phyloP scores from a whole-genome alignment of 2,329 filamentous ascomycete species.

The Curvularia eragrostidis region DNA sequence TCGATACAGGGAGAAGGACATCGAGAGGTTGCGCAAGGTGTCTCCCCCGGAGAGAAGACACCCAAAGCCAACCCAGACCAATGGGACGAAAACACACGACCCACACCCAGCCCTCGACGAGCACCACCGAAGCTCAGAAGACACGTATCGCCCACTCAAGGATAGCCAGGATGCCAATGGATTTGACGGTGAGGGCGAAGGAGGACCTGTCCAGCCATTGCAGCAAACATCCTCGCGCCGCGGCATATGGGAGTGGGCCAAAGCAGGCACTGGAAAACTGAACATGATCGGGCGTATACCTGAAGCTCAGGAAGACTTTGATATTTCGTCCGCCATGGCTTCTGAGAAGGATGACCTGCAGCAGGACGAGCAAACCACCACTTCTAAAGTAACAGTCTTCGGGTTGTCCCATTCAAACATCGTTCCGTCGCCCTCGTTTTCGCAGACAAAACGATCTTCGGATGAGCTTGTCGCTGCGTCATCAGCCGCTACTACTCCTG shows the following conservation, averaged over 20 bases:
- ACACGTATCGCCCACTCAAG: constrained; percentile 36
- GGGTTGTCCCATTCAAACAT: constrained; percentile 27
- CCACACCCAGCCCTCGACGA: constrained; percentile 41
- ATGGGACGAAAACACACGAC: constrained; percentile 21
- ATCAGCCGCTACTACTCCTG: constrained; percentile 36
- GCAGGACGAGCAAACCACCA: constrained; percentile 17
- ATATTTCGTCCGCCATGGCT: constrained; percentile 36
- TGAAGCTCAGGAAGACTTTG: constrained; percentile 40
- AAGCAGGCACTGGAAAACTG: constrained; percentile 36
- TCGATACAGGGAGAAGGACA: constrained; percentile 32
- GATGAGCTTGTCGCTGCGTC: constrained; percentile 43
- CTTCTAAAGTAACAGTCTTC: constrained; percentile 34
- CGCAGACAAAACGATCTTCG: constrained; percentile 44
- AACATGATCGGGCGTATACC: constrained; percentile 35
- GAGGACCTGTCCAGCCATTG: constrained; percentile 5
- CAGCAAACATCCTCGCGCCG: constrained; percentile 33
- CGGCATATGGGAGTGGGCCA: constrained; percentile 47
- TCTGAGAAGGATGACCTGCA: constrained; percentile 29
- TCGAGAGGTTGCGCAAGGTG: constrained; percentile 32
- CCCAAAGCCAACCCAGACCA: constrained; percentile 16
- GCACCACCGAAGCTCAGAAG: constrained; percentile 46
- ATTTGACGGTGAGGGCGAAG: constrained; percentile 7
- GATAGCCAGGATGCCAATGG: constrained; percentile 14
- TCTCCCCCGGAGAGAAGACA: constrained; percentile 33
- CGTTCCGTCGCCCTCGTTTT: constrained; percentile 34